These are phyloP conservation scores for Alternaria novae-zelandiae DNA, from an alignment of 2,329 filamentous ascomycete species.

Conservation along the genomic window DNA sequence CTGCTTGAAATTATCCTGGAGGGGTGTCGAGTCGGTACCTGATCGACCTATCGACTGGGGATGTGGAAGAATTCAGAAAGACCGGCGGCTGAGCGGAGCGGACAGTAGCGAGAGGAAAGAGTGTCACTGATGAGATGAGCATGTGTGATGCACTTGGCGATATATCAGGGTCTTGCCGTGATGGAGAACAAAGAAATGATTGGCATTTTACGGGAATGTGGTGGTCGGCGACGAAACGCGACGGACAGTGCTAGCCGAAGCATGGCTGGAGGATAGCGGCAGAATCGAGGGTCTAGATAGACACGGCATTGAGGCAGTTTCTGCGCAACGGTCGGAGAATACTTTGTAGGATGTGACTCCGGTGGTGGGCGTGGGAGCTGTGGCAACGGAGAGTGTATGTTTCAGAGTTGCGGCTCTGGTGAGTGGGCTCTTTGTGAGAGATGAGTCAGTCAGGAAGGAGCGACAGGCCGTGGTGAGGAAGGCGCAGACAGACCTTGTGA, in stretches of 20 bases:
- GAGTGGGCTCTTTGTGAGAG: constrained; percentile 1
- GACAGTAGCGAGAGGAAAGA: constrained; percentile 21
- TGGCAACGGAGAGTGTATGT: constrained; percentile 23
- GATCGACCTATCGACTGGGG: constrained; percentile 20
- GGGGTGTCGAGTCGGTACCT: constrained; percentile 9
- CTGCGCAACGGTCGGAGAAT: constrained; percentile 4
- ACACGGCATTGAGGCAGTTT: background rate
- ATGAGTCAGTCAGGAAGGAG: background rate
- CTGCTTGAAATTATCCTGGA: constrained; percentile 26
- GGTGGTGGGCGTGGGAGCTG: constrained; percentile 11
- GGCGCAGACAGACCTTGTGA: background rate
- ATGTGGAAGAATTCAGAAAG: constrained; percentile 6
- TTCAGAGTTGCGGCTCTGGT: constrained; percentile 21
- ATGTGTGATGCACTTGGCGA: constrained; percentile 5
- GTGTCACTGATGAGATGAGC: constrained; percentile 6
- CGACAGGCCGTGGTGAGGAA: background rate
- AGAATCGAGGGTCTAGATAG: background rate
- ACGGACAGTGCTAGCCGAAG: background rate
- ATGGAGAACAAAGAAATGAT: background rate
- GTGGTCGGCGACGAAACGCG: background rate
- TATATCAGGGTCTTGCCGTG: background rate
- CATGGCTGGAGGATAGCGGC: background rate
- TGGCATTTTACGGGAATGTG: background rate
- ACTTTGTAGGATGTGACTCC: background rate
- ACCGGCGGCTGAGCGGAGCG: constrained; percentile 1